Conservation (phyloP, 129 eudicot genomes). For the Lonicera japonica region DNA sequence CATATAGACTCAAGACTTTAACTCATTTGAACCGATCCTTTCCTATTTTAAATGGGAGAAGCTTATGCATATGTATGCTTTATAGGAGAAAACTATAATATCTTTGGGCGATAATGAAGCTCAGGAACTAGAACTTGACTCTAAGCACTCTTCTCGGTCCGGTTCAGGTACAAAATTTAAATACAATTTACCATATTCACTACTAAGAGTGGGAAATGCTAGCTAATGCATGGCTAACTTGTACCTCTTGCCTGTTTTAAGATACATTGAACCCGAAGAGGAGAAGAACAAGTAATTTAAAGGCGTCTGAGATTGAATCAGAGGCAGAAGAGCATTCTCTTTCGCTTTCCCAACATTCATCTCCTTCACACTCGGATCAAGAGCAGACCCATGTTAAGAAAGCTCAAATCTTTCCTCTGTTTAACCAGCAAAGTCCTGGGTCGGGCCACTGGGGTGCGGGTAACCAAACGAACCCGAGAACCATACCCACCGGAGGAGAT, state of each 20-base stretch:
- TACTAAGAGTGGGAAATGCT: not conserved
- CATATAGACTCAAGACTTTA: no score
- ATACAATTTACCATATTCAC: not conserved
- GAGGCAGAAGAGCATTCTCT: conserved; percentile 75
- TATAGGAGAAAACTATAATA: conserved; percentile 22
- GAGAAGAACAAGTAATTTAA: conserved; percentile 40
- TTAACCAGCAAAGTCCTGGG: conserved; percentile 32
- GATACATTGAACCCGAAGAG: conserved; percentile 50
- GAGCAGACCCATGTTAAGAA: conserved; percentile 44
- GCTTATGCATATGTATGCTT: not conserved
- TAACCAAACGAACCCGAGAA: conserved; percentile 30
- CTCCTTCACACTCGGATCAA: conserved; percentile 90
- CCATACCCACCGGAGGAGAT: conserved; percentile 13
- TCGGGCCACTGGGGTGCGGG: conserved; percentile 17
- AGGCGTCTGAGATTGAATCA: conserved; percentile 37
- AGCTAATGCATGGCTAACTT: conserved; percentile 1
- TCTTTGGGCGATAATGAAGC: conserved; percentile 17
- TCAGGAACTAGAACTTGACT: conserved; percentile 14
- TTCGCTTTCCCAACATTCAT: conserved; percentile 70
- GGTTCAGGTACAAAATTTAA: conserved; percentile 28
- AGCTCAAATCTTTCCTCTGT: conserved; percentile 37
- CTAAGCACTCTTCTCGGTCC: conserved; percentile 18
- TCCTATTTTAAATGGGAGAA: not conserved
- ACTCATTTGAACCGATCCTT: not conserved
- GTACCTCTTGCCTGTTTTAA: conserved; percentile 5